Base-by-base conservation (phyloP, 169 alveolate species). In the Cryptosporidium ubiquitum region DNA sequence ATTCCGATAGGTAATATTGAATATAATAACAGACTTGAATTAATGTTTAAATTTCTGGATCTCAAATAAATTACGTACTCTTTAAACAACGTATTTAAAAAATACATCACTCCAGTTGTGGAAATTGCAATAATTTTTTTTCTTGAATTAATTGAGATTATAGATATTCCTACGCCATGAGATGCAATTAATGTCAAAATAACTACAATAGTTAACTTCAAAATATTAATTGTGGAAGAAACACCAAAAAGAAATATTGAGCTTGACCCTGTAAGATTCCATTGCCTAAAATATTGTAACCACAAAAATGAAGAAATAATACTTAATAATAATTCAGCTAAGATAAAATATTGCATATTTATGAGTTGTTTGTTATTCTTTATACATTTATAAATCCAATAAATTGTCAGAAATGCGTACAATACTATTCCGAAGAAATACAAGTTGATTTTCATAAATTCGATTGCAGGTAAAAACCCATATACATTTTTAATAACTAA, bases 381-480 rank as follows among this genome's bases (percentile, higher is more conserved):
- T 23, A 71, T 44, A 16, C 85, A 71, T 71, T 71, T 71, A 71
- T 71, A 71, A 20, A 71, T 23, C 85, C 85, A 71, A 51, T 29
- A 71, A 0, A 29, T 71, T 26, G 69, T 5, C 39, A 71, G 42
- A 31, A 31, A 42, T 18, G 49, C 12, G 33, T 71, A 49, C 3
- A 71, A 23, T 31, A 44, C 29, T 31, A 29, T 1, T 49, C 69
- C 66, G 18, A 71, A 29, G 23, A 71, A 71, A 51, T 71, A 71
- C 23, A 71, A 55, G 35, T 37, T 55, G n/a, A 71, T 49, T 52
- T 71, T 71, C 69, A 71, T 49, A 51, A 23, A 71, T 47, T 71
- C 85, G 7, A 52, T 55, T 5, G 70, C 85, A 26, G 85, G 85
- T 51, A 71, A 71, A 71, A 42, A 71, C 66, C 85, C 85, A 16